Conservation (phyloP, 345 rosid species). For the Corchorus olitorius region DNA sequence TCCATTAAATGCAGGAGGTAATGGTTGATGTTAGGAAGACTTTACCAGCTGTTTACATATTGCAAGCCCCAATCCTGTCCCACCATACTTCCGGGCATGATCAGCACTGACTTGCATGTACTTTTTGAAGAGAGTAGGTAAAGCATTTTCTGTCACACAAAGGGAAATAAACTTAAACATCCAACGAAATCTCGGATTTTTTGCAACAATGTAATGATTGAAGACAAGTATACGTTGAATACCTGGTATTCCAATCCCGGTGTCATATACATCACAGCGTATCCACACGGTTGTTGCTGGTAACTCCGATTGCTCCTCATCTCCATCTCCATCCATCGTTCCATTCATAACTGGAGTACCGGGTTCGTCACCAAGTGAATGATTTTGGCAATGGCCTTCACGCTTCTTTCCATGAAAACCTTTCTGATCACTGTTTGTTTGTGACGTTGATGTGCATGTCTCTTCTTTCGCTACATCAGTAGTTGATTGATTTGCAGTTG, state of each 20-base stretch:
- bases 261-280: conserved; percentile 85
- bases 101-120: conserved; percentile 97
- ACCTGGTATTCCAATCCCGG: conserved; percentile 99
- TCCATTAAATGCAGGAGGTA: background rate
- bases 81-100: conserved; percentile 96
- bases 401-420: conserved; percentile 22
- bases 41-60: conserved; percentile 96
- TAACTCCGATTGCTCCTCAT: conserved; percentile 38
- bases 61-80: conserved; percentile 96
- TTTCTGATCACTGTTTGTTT: conserved; percentile 28
- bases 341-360: conserved; percentile 30
- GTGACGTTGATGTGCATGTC: conserved; percentile 30
- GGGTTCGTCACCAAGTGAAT: conserved; percentile 30
- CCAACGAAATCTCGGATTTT: background rate
- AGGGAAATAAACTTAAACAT: background rate
- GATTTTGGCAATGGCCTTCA: conserved; percentile 26
- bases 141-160: conserved; percentile 68
- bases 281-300: conserved; percentile 78
- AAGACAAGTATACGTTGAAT: background rate
- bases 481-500: conserved; percentile 31
- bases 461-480: conserved; percentile 34
- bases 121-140: conserved; percentile 82
- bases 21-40: conserved; percentile 10
- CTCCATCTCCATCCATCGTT: conserved; percentile 33
- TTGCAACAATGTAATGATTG: background rate